Evolutionary conservation across 768 basidiomycete species (phyloP).

Genomic region (Podaxis sp.): DNA sequence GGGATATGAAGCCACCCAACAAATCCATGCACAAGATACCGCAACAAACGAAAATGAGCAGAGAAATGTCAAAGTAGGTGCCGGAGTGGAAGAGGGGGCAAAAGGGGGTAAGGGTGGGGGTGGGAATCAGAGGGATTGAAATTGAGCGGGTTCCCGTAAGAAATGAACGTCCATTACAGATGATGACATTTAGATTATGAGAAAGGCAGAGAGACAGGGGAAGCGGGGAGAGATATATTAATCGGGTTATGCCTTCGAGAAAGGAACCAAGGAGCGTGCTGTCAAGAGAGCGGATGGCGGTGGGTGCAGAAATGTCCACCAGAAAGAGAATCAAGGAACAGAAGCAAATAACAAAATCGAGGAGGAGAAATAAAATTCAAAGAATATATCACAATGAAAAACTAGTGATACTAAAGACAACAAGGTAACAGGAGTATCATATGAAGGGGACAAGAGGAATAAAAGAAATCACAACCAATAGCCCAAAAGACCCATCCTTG

Average conservation of each 20-base stretch:
- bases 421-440: slow-evolving; percentile 32
- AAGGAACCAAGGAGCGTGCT: slow-evolving; percentile 10
- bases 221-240: slow-evolving; percentile 6
- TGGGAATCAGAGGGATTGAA: slow-evolving; percentile 10
- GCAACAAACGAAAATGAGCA: neutral
- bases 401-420: slow-evolving; percentile 35
- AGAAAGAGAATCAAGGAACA: slow-evolving; percentile 1
- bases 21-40: neutral
- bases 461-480: slow-evolving; percentile 62
- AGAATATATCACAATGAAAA: slow-evolving; percentile 18
- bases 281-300: slow-evolving; percentile 15
- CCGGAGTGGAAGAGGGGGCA: neutral
- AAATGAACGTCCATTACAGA: slow-evolving; percentile 16
- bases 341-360: slow-evolving; percentile 18
- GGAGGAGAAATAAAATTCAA: slow-evolving; percentile 25
- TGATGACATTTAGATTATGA: slow-evolving; percentile 15
- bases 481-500: slow-evolving; percentile 46
- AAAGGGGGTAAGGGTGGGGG: neutral
- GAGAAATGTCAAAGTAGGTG: neutral
- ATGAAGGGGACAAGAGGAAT: slow-evolving; percentile 24
- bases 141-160: slow-evolving; percentile 4
- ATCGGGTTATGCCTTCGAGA: slow-evolving; percentile 5
- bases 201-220: neutral
- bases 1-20: neutral
- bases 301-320: slow-evolving; percentile 4